Evolutionary conservation across 1,139 yeast species (phyloP).

Genomic region (Diutina sp.): DNA sequence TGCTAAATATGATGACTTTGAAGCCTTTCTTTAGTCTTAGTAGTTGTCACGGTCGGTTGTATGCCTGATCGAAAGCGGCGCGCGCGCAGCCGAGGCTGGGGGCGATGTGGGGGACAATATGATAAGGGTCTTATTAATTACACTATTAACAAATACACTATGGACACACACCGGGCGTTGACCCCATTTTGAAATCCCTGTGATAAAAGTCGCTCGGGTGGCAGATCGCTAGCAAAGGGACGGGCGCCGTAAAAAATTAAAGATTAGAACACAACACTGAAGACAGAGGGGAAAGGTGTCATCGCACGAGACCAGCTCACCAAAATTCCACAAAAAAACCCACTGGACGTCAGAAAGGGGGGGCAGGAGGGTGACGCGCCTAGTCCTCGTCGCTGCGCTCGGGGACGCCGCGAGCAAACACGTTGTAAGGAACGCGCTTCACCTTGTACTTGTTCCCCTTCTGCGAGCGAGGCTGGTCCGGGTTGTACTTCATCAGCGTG

Average conservation of each 20-base stretch:
- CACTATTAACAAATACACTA: neutral
- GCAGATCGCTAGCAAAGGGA: neutral
- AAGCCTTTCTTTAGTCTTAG: no score
- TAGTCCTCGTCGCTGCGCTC: neutral
- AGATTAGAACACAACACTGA: neutral
- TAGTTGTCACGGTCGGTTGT: no score
- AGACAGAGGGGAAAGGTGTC: neutral
- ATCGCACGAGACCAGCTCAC: neutral
- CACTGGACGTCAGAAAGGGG: neutral
- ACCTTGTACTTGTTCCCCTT: neutral
- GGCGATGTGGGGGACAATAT: neutral
- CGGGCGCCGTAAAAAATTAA: no score
- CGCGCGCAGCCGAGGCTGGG: neutral
- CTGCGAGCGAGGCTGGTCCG: neutral
- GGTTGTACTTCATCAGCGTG: neutral
- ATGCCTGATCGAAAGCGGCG: neutral
- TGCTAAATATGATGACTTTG: no score
- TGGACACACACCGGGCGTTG: no score
- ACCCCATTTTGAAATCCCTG: no score
- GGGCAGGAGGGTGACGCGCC: neutral
- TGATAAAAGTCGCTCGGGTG: neutral
- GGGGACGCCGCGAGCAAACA: conserved; percentile 1
- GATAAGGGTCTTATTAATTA: neutral
- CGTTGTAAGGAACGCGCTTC: neutral
- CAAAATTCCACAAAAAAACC: neutral